Evolutionary conservation across 441 rosid genomes (phyloP).

Genomic region (Eugenia klotzschiana): DNA sequence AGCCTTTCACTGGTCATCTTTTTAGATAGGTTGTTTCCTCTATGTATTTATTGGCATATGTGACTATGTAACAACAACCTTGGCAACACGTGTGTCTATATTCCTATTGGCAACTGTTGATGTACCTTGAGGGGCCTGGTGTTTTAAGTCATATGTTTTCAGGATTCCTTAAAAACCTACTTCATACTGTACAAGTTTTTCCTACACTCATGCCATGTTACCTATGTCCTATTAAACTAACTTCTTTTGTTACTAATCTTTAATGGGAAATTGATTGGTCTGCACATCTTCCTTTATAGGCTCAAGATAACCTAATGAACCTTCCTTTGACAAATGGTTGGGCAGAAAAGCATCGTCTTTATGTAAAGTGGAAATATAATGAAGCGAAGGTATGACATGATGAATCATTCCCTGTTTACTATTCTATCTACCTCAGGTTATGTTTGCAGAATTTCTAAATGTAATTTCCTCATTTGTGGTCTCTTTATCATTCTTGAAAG

Average conservation of each 20-base stretch:
- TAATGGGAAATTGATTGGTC: neutral
- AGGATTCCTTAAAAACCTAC: neutral
- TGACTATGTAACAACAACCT: neutral
- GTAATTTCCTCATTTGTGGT: neutral
- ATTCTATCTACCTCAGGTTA: neutral
- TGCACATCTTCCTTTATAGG: neutral
- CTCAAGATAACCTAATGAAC: slow-evolving; percentile 11
- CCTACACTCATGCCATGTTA: neutral
- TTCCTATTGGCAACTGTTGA: neutral
- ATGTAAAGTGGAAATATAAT: slow-evolving; percentile 4
- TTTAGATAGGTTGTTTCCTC: neutral
- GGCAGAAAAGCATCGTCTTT: slow-evolving; percentile 11
- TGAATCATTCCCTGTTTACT: neutral
- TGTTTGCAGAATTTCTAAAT: neutral
- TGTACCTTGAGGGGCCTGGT: neutral
- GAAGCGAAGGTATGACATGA: slow-evolving; percentile 3
- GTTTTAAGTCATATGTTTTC: neutral
- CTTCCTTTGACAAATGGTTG: slow-evolving; percentile 7
- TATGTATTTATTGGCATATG: neutral
- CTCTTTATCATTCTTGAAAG: neutral
- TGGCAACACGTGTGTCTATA: neutral
- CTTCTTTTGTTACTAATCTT: neutral
- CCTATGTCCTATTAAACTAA: neutral
- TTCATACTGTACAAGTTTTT: neutral
- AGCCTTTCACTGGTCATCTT: neutral